Conservation (phyloP, 1,284 basidiomycete species). For the Sporisorium exsertum region DNA sequence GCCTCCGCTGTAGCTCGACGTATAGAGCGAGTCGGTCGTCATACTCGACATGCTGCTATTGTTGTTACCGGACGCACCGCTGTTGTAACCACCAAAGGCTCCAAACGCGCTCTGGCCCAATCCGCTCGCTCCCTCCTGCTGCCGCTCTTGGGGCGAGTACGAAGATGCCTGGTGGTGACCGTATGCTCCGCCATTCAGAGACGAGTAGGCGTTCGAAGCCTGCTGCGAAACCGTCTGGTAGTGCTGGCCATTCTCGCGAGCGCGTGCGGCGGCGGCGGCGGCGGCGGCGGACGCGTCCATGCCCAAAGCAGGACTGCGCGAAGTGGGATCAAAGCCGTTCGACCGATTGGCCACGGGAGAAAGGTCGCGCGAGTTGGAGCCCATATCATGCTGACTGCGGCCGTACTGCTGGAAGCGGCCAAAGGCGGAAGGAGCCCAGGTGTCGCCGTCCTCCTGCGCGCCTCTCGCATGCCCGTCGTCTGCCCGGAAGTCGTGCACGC, state of each 20-base stretch:
- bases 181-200: slow-evolving; percentile 34
- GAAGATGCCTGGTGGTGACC: slow-evolving; percentile 18
- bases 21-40: slow-evolving; percentile 36
- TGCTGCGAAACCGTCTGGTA: slow-evolving; percentile 31
- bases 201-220: slow-evolving; percentile 27
- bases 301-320: slow-evolving; percentile 43
- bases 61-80: slow-evolving; percentile 15
- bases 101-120: slow-evolving; percentile 33
- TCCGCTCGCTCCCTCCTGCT: slow-evolving; percentile 28
- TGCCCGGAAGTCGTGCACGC: slow-evolving; percentile 53
- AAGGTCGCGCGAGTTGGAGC: slow-evolving; percentile 30
- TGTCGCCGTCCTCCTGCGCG: slow-evolving; percentile 15
- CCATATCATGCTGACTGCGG: slow-evolving; percentile 23
- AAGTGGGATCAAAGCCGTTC: slow-evolving; percentile 44
- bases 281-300: slow-evolving; percentile 32
- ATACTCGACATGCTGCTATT: slow-evolving; percentile 22
- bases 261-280: slow-evolving; percentile 20
- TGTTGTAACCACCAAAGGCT: slow-evolving; percentile 40
- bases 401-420: slow-evolving; percentile 39
- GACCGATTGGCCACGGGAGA: slow-evolving; percentile 36
- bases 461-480: slow-evolving; percentile 25
- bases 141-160: slow-evolving; percentile 45
- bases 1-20: slow-evolving; percentile 35
- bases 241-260: slow-evolving; percentile 39
- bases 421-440: slow-evolving; percentile 31